These are phyloP conservation scores for Vigna trinervia DNA, from an alignment of 306 rosid species.

Conservation along the genomic window DNA sequence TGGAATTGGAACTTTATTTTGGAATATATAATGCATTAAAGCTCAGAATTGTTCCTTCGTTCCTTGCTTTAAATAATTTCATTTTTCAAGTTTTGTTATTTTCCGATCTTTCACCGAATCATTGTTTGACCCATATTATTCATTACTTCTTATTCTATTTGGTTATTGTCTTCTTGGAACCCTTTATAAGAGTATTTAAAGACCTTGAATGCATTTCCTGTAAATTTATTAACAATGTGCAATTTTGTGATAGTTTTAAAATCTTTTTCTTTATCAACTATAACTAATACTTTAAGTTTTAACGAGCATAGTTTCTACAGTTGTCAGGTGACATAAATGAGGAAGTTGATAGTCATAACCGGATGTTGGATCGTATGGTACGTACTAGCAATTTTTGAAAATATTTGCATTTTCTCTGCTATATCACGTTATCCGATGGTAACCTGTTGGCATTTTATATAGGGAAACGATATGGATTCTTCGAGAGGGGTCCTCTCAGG, in stretches of 20 bases:
- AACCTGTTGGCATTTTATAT: slow-evolving; percentile 23
- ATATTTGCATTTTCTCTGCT: slow-evolving; percentile 27
- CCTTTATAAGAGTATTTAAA: slow-evolving; percentile 9
- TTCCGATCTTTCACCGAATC: slow-evolving; percentile 5
- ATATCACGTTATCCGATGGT: slow-evolving; percentile 23
- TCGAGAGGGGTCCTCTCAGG: slow-evolving; percentile 94
- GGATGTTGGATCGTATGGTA: slow-evolving; percentile 86
- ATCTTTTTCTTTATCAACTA: neutral
- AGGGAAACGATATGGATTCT: slow-evolving; percentile 98
- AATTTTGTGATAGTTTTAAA: slow-evolving; percentile 29
- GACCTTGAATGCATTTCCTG: slow-evolving; percentile 21
- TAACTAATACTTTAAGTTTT: neutral
- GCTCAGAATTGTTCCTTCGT: neutral
- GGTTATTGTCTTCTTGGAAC: slow-evolving; percentile 4
- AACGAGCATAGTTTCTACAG: slow-evolving; percentile 59
- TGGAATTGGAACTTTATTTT: neutral
- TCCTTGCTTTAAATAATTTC: neutral
- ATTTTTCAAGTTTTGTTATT: neutral
- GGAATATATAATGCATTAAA: neutral
- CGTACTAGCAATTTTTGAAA: slow-evolving; percentile 25
- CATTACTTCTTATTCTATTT: slow-evolving; percentile 3
- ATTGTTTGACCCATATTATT: slow-evolving; percentile 19
- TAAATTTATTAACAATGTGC: slow-evolving; percentile 19
- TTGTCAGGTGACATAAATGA: slow-evolving; percentile 93
- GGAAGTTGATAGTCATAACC: slow-evolving; percentile 94